Percentiles rank a stretch among this genome's conserved stretches.
Evolutionary conservation across 1,139 yeast genomes (phyloP).

Genomic region (Wickerhamomyces sp.): DNA sequence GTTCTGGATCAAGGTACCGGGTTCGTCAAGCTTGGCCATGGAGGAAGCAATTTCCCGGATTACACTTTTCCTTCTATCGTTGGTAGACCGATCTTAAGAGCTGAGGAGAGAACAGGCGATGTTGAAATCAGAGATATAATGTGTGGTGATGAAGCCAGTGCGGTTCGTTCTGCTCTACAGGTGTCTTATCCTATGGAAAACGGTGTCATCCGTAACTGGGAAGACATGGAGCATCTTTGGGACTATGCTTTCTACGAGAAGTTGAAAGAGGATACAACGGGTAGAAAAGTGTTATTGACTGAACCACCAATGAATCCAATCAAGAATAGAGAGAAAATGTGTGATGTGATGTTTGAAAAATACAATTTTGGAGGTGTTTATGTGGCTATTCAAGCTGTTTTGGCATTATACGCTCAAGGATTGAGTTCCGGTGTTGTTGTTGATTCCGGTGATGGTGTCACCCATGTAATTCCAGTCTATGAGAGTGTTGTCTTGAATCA

Average conservation of each 20-base stretch:
- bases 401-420: constrained; percentile 96
- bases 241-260: constrained; percentile 93
- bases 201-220: constrained; percentile 97
- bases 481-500: constrained; percentile 95
- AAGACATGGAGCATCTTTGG: constrained; percentile 98
- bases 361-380: constrained; percentile 95
- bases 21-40: constrained; percentile 90
- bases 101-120: constrained; percentile 82
- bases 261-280: constrained; percentile 74
- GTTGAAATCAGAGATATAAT: constrained; percentile 83
- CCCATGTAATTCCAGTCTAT: constrained; percentile 96
- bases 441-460: constrained; percentile 93
- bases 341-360: constrained; percentile 95
- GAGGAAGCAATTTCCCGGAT: constrained; percentile 96
- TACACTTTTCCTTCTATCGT: constrained; percentile 97
- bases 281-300: constrained; percentile 78
- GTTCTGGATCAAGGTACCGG: constrained; percentile 99
- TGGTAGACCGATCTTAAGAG: constrained; percentile 94
- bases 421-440: constrained; percentile 97
- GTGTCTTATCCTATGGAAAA: constrained; percentile 97
- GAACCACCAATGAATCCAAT: constrained; percentile 99
- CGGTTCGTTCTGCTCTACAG: constrained; percentile 84
- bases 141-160: constrained; percentile 97
- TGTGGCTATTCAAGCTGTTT: constrained; percentile 96
- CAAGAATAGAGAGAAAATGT: constrained; percentile 90